Percentiles rank a stretch among this genome's conserved stretches.
These are phyloP conservation scores for Fennellomyces sp. DNA, from an alignment of 371 early-diverging fungal species.

Conservation along the genomic window DNA sequence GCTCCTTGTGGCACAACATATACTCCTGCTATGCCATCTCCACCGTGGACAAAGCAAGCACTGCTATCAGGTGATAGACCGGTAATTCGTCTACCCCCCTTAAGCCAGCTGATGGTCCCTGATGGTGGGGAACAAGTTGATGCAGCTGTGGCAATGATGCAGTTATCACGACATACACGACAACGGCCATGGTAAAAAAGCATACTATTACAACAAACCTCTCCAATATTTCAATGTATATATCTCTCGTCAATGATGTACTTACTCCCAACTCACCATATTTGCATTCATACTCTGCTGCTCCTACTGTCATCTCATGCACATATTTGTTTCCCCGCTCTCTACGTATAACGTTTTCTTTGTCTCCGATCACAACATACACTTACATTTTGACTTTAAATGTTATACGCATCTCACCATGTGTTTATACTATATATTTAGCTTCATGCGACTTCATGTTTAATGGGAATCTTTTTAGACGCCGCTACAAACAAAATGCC, in stretches of 20 bases:
- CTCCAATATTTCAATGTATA: background rate
- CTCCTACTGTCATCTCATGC: background rate
- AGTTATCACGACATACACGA: constrained; percentile 14
- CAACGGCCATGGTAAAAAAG: background rate
- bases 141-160: constrained; percentile 45
- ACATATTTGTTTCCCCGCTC: background rate
- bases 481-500: too few relatives aligned
- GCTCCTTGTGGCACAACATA: background rate
- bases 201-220: background rate
- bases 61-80: background rate
- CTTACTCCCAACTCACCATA: background rate
- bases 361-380: too few relatives aligned
- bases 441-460: too few relatives aligned
- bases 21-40: constrained; percentile 5
- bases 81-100: constrained; percentile 18
- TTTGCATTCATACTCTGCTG: background rate
- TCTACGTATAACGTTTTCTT: background rate
- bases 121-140: constrained; percentile 23
- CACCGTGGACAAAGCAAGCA: constrained; percentile 10
- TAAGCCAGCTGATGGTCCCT: constrained; percentile 16
- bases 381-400: too few relatives aligned
- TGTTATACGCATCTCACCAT: too few relatives aligned
- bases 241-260: background rate
- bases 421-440: too few relatives aligned
- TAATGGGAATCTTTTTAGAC: too few relatives aligned